phyloP scores from a whole-genome alignment of 768 basidiomycete genomes.

The Calocybe cyanea region DNA sequence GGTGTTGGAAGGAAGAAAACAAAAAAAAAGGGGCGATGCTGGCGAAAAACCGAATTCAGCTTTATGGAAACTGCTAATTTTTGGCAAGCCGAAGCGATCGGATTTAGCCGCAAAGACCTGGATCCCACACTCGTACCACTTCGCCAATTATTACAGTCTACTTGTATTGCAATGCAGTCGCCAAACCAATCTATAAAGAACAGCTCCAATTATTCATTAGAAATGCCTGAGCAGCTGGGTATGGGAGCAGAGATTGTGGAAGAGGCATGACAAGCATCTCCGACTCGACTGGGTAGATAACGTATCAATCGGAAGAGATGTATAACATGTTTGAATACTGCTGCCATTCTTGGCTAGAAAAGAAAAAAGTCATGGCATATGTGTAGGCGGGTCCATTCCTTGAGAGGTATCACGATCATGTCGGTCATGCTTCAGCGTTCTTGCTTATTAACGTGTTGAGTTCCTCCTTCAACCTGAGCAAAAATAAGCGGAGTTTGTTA shows the following conservation, averaged over 20 bases:
- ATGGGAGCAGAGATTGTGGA: constrained; percentile 10
- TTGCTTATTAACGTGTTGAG: constrained; percentile 42
- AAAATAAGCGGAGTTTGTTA: constrained; percentile 41
- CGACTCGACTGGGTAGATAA: constrained; percentile 13
- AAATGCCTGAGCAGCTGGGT: too few species aligned
- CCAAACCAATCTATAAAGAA: background rate
- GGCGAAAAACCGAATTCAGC: too few species aligned
- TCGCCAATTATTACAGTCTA: background rate
- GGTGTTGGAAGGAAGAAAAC: constrained; percentile 19
- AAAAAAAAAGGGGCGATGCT: constrained; percentile 16
- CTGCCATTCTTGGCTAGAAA: background rate
- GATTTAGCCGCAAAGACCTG: constrained; percentile 25
- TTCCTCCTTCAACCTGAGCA: constrained; percentile 66
- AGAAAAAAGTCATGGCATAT: constrained; percentile 6
- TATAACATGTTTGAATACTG: too few species aligned
- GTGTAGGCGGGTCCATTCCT: constrained; percentile 6
- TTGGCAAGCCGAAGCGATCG: constrained; percentile 26
- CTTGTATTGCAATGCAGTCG: background rate
- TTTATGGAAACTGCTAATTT: constrained; percentile 16
- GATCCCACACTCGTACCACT: constrained; percentile 12
- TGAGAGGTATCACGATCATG: constrained; percentile 2
- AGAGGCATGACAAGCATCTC: constrained; percentile 11
- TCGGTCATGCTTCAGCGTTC: constrained; percentile 20
- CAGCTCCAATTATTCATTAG: constrained; percentile 5
- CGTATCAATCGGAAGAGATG: constrained; percentile 13